Evolutionary conservation across 805 yeast species (phyloP).

Genomic region (Naumovozyma castellii): DNA sequence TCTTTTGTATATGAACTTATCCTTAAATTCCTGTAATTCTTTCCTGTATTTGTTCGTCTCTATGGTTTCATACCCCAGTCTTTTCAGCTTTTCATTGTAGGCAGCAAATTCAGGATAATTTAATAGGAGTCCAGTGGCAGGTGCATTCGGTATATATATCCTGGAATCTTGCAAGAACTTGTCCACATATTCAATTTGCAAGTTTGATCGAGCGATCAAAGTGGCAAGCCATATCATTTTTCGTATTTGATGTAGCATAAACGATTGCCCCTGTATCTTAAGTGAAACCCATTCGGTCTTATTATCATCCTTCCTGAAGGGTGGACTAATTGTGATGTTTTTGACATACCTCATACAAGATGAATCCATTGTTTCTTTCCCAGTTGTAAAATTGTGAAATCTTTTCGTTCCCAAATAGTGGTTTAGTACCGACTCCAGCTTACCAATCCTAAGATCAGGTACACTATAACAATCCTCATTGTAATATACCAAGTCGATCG

Average conservation of each 20-base stretch:
- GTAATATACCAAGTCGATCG: neutral
- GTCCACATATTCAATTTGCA: slow-evolving; percentile 54
- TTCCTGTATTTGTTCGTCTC: slow-evolving; percentile 52
- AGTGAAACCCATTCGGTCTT: slow-evolving; percentile 65
- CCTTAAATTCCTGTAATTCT: slow-evolving; percentile 74
- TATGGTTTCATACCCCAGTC: slow-evolving; percentile 47
- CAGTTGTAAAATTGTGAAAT: slow-evolving; percentile 72
- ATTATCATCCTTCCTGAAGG: slow-evolving; percentile 44
- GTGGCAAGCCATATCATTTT: slow-evolving; percentile 87
- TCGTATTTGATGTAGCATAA: slow-evolving; percentile 90
- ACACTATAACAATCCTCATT: neutral
- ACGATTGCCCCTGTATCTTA: slow-evolving; percentile 89
- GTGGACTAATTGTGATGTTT: slow-evolving; percentile 61
- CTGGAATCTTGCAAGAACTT: slow-evolving; percentile 61
- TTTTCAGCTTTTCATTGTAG: slow-evolving; percentile 54
- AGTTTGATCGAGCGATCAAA: slow-evolving; percentile 48
- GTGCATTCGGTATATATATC: slow-evolving; percentile 79
- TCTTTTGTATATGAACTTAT: slow-evolving; percentile 75
- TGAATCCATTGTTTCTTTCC: slow-evolving; percentile 61
- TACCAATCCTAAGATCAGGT: neutral
- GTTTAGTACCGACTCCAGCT: neutral
- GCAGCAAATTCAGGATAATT: slow-evolving; percentile 80
- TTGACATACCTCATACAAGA: slow-evolving; percentile 71
- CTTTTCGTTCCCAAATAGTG: slow-evolving; percentile 72
- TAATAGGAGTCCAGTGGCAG: slow-evolving; percentile 74